A percentile compares a stretch with the other conserved stretches of the same genome.
phyloP scores from a whole-genome alignment of 148 eudicot genomes.

The Polygonum aviculare region DNA sequence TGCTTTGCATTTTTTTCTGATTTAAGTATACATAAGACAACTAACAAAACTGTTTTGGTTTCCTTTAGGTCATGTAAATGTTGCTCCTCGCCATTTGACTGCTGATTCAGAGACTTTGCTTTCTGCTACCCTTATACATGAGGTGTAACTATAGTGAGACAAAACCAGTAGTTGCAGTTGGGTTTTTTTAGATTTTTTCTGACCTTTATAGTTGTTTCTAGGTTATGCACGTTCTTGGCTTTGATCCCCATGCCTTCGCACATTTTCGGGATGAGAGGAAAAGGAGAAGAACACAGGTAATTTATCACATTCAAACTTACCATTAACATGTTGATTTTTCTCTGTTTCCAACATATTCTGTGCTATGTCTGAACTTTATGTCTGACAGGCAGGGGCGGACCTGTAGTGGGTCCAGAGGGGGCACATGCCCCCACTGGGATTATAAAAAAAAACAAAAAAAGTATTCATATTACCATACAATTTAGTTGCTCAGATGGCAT shows the following conservation, averaged over 20 bases:
- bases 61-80: conserved; percentile 88
- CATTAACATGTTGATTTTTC: background rate
- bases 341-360: background rate
- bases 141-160: conserved; percentile 31
- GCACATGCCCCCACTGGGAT: no score
- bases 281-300: conserved; percentile 76
- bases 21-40: background rate
- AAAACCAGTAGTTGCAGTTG: background rate
- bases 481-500: no score
- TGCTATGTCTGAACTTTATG: background rate
- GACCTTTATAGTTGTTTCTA: conserved; percentile 15
- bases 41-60: background rate
- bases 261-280: conserved; percentile 98
- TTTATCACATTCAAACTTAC: conserved; percentile 1
- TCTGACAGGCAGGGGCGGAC: background rate
- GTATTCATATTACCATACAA: no score
- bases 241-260: conserved; percentile 98
- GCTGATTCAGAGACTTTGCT: conserved; percentile 96
- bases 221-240: conserved; percentile 99
- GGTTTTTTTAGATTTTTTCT: background rate
- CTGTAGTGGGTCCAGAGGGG: no score
- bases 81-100: conserved; percentile 97
- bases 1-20: background rate
- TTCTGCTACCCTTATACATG: conserved; percentile 92
- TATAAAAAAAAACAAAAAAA: no score